Evolutionary conservation across 1,139 yeast genomes (phyloP).

Genomic region (Candida neerlandica): DNA sequence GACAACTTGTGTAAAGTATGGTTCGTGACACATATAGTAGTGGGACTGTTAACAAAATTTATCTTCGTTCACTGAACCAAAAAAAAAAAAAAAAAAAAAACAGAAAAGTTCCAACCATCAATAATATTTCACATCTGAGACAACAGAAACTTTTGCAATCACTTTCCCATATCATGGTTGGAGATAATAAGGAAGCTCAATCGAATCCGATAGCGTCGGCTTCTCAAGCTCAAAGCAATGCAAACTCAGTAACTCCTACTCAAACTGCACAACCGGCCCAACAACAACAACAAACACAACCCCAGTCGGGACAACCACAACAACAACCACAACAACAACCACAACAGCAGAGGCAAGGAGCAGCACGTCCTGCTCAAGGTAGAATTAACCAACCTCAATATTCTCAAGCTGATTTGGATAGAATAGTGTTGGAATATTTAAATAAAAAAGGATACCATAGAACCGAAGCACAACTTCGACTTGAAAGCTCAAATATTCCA

Average conservation of each 20-base stretch:
- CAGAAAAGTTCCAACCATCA: not conserved
- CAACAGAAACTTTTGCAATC: not conserved
- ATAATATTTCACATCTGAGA: not conserved
- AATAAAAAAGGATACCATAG: conserved; percentile 92
- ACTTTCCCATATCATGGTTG: not conserved
- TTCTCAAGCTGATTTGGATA: conserved; percentile 78
- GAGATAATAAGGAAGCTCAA: not conserved
- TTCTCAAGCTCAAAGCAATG: not conserved
- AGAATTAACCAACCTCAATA: conserved; percentile 36
- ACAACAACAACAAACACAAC: conserved; percentile 2
- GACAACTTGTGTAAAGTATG: too few relatives aligned
- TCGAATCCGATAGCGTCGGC: not conserved
- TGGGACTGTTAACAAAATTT: not conserved
- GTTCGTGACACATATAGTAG: not conserved
- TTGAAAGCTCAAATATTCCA: conserved; percentile 77
- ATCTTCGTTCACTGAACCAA: not conserved
- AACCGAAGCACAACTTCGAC: conserved; percentile 90
- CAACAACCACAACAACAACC: conserved; percentile 8
- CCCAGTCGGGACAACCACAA: conserved; percentile 5
- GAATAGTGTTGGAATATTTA: conserved; percentile 88
- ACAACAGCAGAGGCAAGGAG: conserved; percentile 8
- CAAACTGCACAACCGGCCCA: not conserved
- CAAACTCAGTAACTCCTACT: not conserved
- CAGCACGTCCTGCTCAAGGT: conserved; percentile 14
- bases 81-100: not conserved